Evolutionary conservation across 805 yeast species (phyloP).

Genomic region (Sugiyamaella mastotermitis): DNA sequence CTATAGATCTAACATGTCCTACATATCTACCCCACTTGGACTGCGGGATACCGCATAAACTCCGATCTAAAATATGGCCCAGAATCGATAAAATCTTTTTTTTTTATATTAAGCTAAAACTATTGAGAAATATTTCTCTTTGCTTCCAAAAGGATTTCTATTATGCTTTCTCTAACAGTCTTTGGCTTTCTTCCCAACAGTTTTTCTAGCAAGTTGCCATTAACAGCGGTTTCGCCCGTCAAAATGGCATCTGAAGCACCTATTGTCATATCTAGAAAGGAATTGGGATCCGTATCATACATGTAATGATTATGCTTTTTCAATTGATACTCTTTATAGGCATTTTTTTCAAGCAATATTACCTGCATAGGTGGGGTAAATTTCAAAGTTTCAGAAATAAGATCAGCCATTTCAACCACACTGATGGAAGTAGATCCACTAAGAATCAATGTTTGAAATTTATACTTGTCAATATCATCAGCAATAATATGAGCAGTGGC

Average conservation of each 20-base stretch:
- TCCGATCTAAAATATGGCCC: too few species aligned
- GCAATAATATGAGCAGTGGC: conserved; percentile 5
- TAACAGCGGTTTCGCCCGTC: not conserved
- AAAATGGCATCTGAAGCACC: conserved; percentile 1
- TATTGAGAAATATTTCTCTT: too few species aligned
- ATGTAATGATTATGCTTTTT: not conserved
- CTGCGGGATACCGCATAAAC: too few species aligned
- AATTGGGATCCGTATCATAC: conserved; percentile 3
- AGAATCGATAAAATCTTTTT: too few species aligned
- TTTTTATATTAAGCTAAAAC: too few species aligned
- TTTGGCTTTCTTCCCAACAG: conserved; percentile 1
- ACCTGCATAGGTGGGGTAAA: conserved; percentile 3
- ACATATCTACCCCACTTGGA: too few species aligned
- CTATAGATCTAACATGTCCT: too few species aligned
- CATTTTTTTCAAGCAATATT: conserved; percentile 1
- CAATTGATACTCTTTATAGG: conserved; percentile 1
- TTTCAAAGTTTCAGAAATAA: not conserved
- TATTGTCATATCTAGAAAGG: too few species aligned
- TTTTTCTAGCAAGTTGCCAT: not conserved
- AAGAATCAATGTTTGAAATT: not conserved
- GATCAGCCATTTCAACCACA: conserved; percentile 1
- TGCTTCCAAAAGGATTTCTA: too few species aligned
- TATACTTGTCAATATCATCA: not conserved
- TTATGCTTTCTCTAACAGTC: not conserved
- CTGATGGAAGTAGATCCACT: conserved; percentile 3